phyloP scores from a whole-genome alignment of 208 protist genomes.

The Phytomonas francai region DNA sequence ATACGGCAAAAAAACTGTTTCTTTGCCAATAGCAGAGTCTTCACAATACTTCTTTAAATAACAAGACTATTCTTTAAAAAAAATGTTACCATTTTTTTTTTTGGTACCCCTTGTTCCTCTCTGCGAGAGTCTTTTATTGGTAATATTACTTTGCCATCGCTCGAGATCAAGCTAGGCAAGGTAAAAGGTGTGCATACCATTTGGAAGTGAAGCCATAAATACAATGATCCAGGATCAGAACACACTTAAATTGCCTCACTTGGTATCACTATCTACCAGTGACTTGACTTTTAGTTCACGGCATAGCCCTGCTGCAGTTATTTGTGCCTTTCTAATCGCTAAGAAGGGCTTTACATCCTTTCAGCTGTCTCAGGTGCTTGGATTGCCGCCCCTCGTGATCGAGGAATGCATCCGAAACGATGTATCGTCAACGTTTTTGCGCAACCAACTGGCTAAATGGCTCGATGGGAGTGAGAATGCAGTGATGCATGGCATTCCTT shows the following conservation, averaged over 20 bases:
- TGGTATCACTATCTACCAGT: background rate
- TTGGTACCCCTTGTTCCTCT: background rate
- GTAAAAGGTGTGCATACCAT: background rate
- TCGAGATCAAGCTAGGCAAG: background rate
- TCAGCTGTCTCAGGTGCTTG: conserved; percentile 37
- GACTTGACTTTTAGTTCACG: conserved; percentile 6
- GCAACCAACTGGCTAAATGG: conserved; percentile 54
- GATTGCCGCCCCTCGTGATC: conserved; percentile 55
- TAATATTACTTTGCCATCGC: background rate
- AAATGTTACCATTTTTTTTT: background rate
- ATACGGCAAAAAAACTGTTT: background rate
- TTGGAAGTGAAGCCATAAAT: background rate
- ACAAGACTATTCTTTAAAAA: background rate
- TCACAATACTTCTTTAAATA: background rate
- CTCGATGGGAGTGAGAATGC: conserved; percentile 29
- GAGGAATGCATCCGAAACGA: conserved; percentile 73
- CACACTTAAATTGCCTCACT: background rate
- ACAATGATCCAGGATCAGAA: background rate
- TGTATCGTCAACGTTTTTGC: conserved; percentile 49
- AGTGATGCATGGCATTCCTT: background rate
- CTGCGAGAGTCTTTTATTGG: background rate
- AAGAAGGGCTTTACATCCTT: conserved; percentile 25
- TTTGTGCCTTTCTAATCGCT: conserved; percentile 66
- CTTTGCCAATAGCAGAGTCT: background rate
- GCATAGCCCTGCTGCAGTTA: conserved; percentile 38